Conservation (phyloP, 345 rosid genomes). For the Eucalyptus viminalis region DNA sequence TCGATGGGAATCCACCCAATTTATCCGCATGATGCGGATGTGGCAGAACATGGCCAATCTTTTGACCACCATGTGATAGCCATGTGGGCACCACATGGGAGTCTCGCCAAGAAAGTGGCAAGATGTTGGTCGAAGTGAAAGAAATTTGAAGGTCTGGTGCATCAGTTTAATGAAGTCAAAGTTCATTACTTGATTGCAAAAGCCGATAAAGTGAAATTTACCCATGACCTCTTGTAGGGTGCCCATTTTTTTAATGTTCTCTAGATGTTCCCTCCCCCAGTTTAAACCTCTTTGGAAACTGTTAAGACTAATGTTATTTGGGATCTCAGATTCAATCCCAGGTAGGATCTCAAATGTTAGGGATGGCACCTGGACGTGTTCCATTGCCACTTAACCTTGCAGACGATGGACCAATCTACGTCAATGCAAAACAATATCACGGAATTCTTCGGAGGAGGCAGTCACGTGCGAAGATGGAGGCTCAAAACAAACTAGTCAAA, state of each 20-base stretch:
- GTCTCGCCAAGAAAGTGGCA: background rate
- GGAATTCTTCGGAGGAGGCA: constrained; percentile 43
- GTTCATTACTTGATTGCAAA: background rate
- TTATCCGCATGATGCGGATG: background rate
- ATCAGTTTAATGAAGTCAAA: background rate
- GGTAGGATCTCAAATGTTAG: constrained; percentile 12
- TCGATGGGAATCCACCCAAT: background rate
- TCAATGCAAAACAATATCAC: constrained; percentile 43
- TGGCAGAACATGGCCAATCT: background rate
- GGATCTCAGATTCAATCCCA: constrained; percentile 17
- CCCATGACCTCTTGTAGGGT: background rate
- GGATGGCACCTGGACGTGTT: constrained; percentile 16
- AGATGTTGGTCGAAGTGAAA: background rate
- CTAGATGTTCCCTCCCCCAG: background rate
- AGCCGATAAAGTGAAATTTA: background rate
- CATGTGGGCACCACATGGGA: background rate
- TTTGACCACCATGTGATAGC: background rate
- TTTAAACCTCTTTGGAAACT: background rate
- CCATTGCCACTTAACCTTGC: constrained; percentile 29
- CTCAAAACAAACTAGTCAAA: constrained; percentile 32
- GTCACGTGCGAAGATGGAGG: constrained; percentile 40
- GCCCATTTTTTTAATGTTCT: background rate
- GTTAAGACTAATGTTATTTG: background rate
- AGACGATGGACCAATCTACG: constrained; percentile 33
- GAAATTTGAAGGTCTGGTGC: background rate